A percentile compares a stretch with the other conserved stretches of the same genome.
Conservation (phyloP, 768 basidiomycete species). For the Kwoniella heveanensis region DNA sequence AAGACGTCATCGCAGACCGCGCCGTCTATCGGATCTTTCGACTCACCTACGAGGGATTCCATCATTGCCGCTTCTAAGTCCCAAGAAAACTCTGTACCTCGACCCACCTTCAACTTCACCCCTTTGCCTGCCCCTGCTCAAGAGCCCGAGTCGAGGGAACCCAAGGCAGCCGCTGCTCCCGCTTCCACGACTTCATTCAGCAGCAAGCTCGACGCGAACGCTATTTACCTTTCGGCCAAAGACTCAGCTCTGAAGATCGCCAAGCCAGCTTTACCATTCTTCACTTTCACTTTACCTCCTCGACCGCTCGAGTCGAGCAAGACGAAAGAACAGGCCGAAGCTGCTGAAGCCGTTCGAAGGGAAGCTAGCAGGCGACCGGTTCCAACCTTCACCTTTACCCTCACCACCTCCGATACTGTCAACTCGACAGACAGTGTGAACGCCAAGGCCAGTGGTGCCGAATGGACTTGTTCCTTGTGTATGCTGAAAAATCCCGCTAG, state of each 20-base stretch:
- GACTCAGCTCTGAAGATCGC: slow-evolving; percentile 38
- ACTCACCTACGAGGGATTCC: slow-evolving; percentile 14
- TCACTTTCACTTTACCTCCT: slow-evolving; percentile 33
- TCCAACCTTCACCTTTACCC: slow-evolving; percentile 21
- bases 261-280: slow-evolving; percentile 44
- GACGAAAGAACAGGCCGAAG: slow-evolving; percentile 4
- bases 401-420: not conserved
- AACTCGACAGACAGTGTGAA: slow-evolving; percentile 2
- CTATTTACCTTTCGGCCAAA: slow-evolving; percentile 38
- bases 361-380: slow-evolving; percentile 17
- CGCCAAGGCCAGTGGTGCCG: slow-evolving; percentile 15
- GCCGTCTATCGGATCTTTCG: slow-evolving; percentile 7
- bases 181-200: not conserved
- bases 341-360: slow-evolving; percentile 14
- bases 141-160: not conserved
- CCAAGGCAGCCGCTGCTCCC: not conserved
- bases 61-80: slow-evolving; percentile 12
- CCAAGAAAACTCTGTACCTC: not conserved
- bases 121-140: slow-evolving; percentile 3
- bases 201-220: slow-evolving; percentile 8
- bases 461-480: slow-evolving; percentile 67
- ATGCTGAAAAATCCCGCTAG: slow-evolving; percentile 57
- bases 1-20: not conserved
- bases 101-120: slow-evolving; percentile 13
- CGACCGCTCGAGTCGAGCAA: slow-evolving; percentile 1